phyloP scores from a whole-genome alignment of 108 stramenopile genomes.

The Skeletonema menzelii region DNA sequence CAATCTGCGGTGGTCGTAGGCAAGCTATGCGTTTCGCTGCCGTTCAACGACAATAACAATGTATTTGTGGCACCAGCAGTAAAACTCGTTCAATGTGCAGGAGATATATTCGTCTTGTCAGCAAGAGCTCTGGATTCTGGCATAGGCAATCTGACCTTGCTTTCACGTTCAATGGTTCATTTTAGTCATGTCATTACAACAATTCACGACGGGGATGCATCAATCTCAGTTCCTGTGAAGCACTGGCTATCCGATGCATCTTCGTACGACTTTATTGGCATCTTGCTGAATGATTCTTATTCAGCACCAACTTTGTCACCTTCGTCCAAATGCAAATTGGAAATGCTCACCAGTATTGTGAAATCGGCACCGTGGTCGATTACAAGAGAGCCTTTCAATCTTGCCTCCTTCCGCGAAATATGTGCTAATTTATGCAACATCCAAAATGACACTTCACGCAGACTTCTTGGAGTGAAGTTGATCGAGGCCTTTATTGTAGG shows the following conservation, averaged over 20 bases:
- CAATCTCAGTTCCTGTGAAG: constrained; percentile 20
- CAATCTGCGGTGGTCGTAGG: constrained; percentile 22
- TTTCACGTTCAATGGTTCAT: constrained; percentile 3
- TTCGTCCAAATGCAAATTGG: constrained; percentile 16
- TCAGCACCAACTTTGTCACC: neutral
- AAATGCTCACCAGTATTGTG: constrained; percentile 22
- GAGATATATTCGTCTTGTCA: constrained; percentile 30
- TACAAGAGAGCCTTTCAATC: constrained; percentile 43
- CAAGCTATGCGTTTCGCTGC: constrained; percentile 27
- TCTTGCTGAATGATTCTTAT: constrained; percentile 22
- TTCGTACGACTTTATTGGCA: constrained; percentile 43
- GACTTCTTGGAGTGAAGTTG: constrained; percentile 26
- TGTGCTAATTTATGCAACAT: constrained; percentile 19
- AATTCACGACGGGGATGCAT: neutral
- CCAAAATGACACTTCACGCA: constrained; percentile 7
- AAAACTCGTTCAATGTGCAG: constrained; percentile 30
- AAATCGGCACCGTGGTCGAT: constrained; percentile 34
- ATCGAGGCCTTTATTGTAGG: constrained; percentile 42
- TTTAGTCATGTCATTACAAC: constrained; percentile 31
- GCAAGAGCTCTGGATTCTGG: constrained; percentile 8
- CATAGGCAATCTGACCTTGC: neutral
- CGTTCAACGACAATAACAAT: constrained; percentile 27
- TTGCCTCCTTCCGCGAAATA: constrained; percentile 41
- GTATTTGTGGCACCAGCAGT: constrained; percentile 24
- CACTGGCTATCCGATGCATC: constrained; percentile 29